Conservation (phyloP, 78 protist genomes). For the Polysphondylium violaceum region DNA sequence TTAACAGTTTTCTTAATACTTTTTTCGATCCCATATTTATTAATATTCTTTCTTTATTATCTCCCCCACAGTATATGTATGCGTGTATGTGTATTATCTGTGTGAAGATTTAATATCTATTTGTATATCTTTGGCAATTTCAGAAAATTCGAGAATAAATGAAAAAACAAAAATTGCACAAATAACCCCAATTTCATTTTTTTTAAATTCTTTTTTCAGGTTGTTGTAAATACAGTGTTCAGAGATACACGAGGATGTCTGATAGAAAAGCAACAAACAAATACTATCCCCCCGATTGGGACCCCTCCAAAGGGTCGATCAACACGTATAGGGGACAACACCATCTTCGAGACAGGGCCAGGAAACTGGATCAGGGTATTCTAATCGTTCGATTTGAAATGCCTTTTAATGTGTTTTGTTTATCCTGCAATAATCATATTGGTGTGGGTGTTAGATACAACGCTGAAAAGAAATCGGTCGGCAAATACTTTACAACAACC, state of each 20-base stretch:
- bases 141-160: too few species aligned
- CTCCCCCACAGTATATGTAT: too few species aligned
- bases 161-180: too few species aligned
- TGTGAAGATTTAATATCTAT: too few species aligned
- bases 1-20: constrained; percentile 8
- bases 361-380: constrained; percentile 84
- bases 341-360: constrained; percentile 87
- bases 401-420: constrained; percentile 91
- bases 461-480: constrained; percentile 92
- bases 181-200: too few species aligned
- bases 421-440: constrained; percentile 85
- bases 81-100: too few species aligned
- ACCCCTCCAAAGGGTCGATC: constrained; percentile 86
- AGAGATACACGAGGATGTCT: too few species aligned
- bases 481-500: constrained; percentile 86
- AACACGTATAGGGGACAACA: constrained; percentile 82
- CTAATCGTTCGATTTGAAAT: constrained; percentile 90
- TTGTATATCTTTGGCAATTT: too few species aligned
- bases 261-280: constrained; percentile 82
- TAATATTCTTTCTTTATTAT: too few species aligned
- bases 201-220: too few species aligned
- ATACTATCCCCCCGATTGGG: constrained; percentile 92
- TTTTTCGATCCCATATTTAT: too few species aligned
- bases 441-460: constrained; percentile 93
- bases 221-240: too few species aligned